These are phyloP conservation scores for Penicillium cinerascens DNA, from an alignment of 495 filamentous ascomycete species.

Conservation along the genomic window DNA sequence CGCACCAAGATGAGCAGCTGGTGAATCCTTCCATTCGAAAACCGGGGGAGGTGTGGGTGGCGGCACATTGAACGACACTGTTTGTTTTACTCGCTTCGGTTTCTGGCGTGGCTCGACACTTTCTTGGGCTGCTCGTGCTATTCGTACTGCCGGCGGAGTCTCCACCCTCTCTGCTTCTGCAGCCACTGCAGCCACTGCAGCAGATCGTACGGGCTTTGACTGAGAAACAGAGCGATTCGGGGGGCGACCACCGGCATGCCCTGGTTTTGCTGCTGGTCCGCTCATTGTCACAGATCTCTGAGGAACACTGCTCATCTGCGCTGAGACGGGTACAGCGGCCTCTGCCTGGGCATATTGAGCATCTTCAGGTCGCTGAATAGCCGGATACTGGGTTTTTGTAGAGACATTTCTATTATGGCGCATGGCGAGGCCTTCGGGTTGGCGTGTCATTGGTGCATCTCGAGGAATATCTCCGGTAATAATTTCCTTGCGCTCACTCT, in stretches of 20 bases:
- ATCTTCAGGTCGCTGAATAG: conserved; percentile 13
- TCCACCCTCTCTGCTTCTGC: conserved; percentile 15
- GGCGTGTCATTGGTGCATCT: conserved; percentile 6
- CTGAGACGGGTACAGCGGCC: conserved; percentile 4
- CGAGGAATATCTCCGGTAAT: background rate
- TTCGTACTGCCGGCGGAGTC: conserved; percentile 13
- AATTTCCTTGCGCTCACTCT: conserved; percentile 1
- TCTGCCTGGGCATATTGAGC: conserved; percentile 17
- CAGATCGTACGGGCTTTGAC: conserved; percentile 2
- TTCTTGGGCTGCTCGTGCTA: conserved; percentile 17
- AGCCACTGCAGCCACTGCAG: conserved; percentile 2
- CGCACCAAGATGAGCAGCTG: conserved; percentile 28
- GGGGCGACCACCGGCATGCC: conserved; percentile 4
- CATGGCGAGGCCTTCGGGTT: conserved; percentile 3
- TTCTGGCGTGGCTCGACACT: conserved; percentile 28
- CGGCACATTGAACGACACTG: conserved; percentile 47
- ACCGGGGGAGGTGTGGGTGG: conserved; percentile 47
- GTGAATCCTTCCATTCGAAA: conserved; percentile 43
- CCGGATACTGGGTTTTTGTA: conserved; percentile 16
- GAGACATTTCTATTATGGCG: conserved; percentile 20
- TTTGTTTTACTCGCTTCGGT: conserved; percentile 30
- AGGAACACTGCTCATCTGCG: conserved; percentile 25
- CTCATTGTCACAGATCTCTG: conserved; percentile 33
- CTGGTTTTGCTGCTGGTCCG: conserved; percentile 18
- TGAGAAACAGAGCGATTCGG: conserved; percentile 18